A percentile compares a stretch with the other conserved stretches of the same genome.
phyloP scores from a whole-genome alignment of 371 early-diverging fungal species.

The Mucor mucedo region DNA sequence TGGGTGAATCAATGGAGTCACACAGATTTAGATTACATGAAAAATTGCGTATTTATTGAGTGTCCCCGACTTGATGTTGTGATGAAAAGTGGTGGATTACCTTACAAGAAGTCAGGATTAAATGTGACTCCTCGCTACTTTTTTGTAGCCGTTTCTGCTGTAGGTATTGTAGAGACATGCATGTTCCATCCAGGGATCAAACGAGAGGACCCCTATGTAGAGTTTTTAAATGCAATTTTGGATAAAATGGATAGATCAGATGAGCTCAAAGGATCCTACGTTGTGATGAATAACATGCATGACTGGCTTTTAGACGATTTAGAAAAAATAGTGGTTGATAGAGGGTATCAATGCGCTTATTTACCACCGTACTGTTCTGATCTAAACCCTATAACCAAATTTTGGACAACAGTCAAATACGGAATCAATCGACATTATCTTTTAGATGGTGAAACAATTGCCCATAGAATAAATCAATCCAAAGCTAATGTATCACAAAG shows the following conservation, averaged over 20 bases:
- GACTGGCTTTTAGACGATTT: conserved; percentile 4
- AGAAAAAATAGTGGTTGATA: not conserved
- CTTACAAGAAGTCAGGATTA: not conserved
- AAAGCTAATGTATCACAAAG: not conserved
- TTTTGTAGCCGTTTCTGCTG: not conserved
- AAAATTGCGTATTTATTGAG: not conserved
- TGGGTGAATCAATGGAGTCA: not conserved
- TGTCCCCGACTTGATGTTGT: not conserved
- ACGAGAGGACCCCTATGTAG: not conserved
- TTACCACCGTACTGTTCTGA: not conserved
- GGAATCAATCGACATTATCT: not conserved
- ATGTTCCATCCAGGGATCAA: not conserved
- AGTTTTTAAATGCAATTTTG: not conserved
- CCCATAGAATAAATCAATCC: not conserved
- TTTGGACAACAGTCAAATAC: not conserved
- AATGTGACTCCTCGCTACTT: not conserved
- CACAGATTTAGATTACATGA: not conserved
- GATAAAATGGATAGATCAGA: not conserved
- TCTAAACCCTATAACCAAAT: not conserved
- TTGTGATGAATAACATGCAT: not conserved
- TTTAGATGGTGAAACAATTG: not conserved
- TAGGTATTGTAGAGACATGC: not conserved
- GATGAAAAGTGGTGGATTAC: not conserved
- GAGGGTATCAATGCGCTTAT: not conserved
- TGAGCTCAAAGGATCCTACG: not conserved